Evolutionary conservation across 345 rosid species (phyloP).

Genomic region (Syzygium grande): DNA sequence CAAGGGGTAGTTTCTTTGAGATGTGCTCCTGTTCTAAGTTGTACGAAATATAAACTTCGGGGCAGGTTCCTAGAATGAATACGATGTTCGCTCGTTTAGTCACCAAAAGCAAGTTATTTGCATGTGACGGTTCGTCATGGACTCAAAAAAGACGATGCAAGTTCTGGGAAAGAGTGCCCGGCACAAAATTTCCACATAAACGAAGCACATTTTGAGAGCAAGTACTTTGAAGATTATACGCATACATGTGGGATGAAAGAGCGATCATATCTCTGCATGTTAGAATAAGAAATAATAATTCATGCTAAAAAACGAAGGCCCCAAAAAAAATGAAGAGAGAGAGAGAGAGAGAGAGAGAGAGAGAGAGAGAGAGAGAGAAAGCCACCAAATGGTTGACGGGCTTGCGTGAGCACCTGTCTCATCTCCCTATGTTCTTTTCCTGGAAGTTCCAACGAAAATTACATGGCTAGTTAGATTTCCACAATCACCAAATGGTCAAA

Average conservation of each 20-base stretch:
- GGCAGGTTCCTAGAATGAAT: background rate
- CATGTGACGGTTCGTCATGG: background rate
- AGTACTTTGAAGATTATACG: background rate
- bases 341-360: background rate
- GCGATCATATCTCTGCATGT: background rate
- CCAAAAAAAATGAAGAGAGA: background rate
- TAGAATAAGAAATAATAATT: background rate
- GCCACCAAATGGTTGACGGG: background rate
- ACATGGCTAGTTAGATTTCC: background rate
- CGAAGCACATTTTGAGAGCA: background rate
- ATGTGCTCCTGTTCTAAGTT: background rate
- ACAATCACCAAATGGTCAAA: background rate
- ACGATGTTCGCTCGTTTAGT: background rate
- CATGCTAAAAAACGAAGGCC: background rate
- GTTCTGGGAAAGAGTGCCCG: background rate
- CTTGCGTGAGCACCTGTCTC: background rate
- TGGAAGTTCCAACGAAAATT: conserved; percentile 5
- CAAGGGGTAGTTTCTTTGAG: background rate
- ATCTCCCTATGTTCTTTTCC: conserved; percentile 3
- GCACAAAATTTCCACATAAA: background rate
- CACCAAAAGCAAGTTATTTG: background rate
- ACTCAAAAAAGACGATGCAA: background rate
- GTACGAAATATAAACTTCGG: background rate
- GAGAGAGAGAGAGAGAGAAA: background rate
- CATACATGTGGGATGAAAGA: background rate